Percentiles rank a stretch among this genome's conserved stretches.
These are phyloP conservation scores for Coffea canephora DNA, from an alignment of 257 asterid genomes.

Conservation along the genomic window DNA sequence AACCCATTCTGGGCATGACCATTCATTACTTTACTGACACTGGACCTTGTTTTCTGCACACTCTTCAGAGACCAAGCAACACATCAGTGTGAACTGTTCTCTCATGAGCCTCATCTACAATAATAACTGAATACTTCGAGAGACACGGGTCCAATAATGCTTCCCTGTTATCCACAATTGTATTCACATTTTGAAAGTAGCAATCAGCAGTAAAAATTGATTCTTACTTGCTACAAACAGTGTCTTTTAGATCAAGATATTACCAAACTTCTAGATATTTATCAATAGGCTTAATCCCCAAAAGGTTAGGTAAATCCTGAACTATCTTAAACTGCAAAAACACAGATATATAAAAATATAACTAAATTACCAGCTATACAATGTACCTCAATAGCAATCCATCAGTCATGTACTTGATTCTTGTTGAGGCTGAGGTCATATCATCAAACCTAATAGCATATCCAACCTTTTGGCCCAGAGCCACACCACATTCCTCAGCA, in stretches of 20 bases:
- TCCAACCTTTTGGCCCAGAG: conserved; percentile 85
- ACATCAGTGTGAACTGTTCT: conserved; percentile 98
- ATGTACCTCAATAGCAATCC: no score
- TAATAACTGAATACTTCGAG: conserved; percentile 85
- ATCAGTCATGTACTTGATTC: no score
- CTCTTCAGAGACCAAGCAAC: conserved; percentile 85
- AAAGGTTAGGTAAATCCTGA: no score
- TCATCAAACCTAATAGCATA: conserved; percentile 94
- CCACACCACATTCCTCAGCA: conserved; percentile 80
- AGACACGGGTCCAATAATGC: conserved; percentile 86
- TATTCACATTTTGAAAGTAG: conserved; percentile 5
- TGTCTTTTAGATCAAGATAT: not conserved
- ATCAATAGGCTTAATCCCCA: no score
- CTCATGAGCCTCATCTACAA: conserved; percentile 98
- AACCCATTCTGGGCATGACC: conserved; percentile 37
- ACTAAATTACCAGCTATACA: no score
- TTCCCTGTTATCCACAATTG: conserved; percentile 56
- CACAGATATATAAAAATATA: no score
- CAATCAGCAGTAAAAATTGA: not conserved
- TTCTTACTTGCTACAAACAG: no score
- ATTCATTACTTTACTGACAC: conserved; percentile 26
- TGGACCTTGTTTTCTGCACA: conserved; percentile 72
- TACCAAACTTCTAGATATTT: no score
- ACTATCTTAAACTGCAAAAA: no score
- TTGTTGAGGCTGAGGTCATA: no score